Evolutionary conservation across 2,329 filamentous ascomycete species (phyloP).

Genomic region (Hymenoscyphus fraxineus): DNA sequence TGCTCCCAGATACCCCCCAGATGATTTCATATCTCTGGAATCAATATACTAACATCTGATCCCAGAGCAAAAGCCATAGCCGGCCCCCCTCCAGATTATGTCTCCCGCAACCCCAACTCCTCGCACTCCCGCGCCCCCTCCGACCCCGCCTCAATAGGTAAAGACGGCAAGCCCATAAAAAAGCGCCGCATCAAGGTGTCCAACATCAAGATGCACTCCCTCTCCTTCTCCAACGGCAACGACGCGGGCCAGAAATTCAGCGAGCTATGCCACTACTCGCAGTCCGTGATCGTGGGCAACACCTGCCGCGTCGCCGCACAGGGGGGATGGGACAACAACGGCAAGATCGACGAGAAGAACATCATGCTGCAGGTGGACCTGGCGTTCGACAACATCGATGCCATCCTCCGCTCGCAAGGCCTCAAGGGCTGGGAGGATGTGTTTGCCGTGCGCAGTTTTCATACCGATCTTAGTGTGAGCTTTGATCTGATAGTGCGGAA

Average conservation of each 20-base stretch:
- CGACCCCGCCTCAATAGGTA: not conserved
- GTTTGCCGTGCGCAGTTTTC: not conserved
- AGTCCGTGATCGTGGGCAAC: conserved; percentile 1
- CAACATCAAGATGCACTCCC: conserved; percentile 2
- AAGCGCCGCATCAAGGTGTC: not conserved
- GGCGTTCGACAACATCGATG: conserved; percentile 3
- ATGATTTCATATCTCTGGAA: not conserved
- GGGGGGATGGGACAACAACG: not conserved
- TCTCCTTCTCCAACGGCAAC: not conserved
- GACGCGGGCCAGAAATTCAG: conserved; percentile 3
- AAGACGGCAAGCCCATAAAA: not conserved
- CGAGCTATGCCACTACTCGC: not conserved
- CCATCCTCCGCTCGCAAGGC: not conserved
- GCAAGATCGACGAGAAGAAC: not conserved
- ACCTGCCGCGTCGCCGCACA: not conserved
- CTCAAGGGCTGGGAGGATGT: conserved; percentile 3
- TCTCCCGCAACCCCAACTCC: not conserved
- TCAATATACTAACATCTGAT: not conserved
- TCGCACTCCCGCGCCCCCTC: not conserved
- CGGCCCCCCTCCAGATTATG: not conserved
- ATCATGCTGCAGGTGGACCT: not conserved
- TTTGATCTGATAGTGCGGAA: not conserved
- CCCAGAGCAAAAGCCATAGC: not conserved
- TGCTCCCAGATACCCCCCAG: not conserved
- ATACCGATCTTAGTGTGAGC: not conserved